Base-by-base conservation (phyloP, 2,329 filamentous ascomycete species). In the Passalora sequoiae region DNA sequence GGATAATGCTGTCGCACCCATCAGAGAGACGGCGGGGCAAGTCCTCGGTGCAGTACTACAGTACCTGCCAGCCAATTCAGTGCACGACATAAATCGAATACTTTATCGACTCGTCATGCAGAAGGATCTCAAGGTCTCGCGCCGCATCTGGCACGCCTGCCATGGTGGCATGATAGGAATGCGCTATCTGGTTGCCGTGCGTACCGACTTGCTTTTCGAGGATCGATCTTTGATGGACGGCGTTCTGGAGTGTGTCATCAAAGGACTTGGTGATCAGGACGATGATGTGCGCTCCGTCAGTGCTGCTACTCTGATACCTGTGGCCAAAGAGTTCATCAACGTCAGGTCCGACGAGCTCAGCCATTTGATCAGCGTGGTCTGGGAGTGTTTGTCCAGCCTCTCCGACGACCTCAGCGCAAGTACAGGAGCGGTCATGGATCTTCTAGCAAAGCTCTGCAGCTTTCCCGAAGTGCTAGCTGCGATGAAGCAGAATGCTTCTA, bases 131-230 rank as follows among this genome's bases (percentile, higher is more conserved):
- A 78, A 81, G 27, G 70, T 89, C 17, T 80, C 83, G 17, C 78
- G 77, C 22, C 81, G 85, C 10, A 76, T 89, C 21, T 98, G 92
- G 92, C 88, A 94, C 47, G 86, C 96, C 27, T 95, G 89, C 59
- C 94, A 98, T 64, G 92, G 92, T 54, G 92, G 92, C 50, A 98
- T 98, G 92, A 89, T 97, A 35, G 92, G 92, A 6, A 70, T 98
- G 59, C 80, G 91, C 57, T 98, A 98, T 60, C 80, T 98, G 35
- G 92, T 98, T 21, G 92, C 92, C 6, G 88, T 98, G 25, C 81
- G 92, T 38, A 96, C 92, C 57, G 92, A 97, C 62, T 71, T 98
- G 3, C 77, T 98, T 4, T 77, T 97, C 19, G 78, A 88, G 59
- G 85, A 96, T 57, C 78, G 77, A 19, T 78, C 83, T 38, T 83